phyloP scores from a whole-genome alignment of 1,139 yeast genomes.

The Meyerozyma athensensis region DNA sequence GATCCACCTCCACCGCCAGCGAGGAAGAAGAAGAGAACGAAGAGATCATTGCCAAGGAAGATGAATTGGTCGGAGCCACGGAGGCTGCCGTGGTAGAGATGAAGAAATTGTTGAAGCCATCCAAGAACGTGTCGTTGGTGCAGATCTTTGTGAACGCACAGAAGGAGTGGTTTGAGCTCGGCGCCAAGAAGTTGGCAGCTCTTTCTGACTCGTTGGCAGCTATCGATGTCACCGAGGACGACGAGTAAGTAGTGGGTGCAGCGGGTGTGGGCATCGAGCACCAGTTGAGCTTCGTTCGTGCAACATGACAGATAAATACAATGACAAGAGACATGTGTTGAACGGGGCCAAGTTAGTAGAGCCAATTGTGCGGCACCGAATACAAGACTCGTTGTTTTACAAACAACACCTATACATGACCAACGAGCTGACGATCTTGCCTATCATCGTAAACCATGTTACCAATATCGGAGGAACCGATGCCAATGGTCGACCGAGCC shows the following conservation, averaged over 20 bases:
- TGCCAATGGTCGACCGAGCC: slow-evolving; percentile 49
- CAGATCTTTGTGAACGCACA: slow-evolving; percentile 64
- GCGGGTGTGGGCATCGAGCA: not conserved
- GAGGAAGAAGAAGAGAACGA: slow-evolving; percentile 38
- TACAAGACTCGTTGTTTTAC: slow-evolving; percentile 66
- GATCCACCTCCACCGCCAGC: slow-evolving; percentile 33
- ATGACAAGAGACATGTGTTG: slow-evolving; percentile 21
- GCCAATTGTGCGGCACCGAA: slow-evolving; percentile 63
- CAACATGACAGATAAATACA: slow-evolving; percentile 3
- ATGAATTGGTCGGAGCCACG: slow-evolving; percentile 72
- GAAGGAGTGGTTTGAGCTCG: slow-evolving; percentile 56
- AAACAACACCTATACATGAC: slow-evolving; percentile 58
- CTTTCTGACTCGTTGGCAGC: slow-evolving; percentile 30
- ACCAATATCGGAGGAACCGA: slow-evolving; percentile 46
- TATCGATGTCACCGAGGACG: slow-evolving; percentile 33
- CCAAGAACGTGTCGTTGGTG: slow-evolving; percentile 57
- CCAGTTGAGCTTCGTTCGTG: no score
- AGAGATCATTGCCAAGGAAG: slow-evolving; percentile 64
- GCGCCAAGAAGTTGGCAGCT: slow-evolving; percentile 33
- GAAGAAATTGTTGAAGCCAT: slow-evolving; percentile 66
- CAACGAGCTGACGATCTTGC: slow-evolving; percentile 46
- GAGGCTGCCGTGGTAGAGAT: slow-evolving; percentile 71
- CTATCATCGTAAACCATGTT: slow-evolving; percentile 33
- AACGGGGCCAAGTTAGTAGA: slow-evolving; percentile 58
- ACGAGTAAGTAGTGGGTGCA: slow-evolving; percentile 8